These are phyloP conservation scores for Pythium rhizo-oryzae DNA, from an alignment of 352 stramenopile genomes.

Conservation along the genomic window DNA sequence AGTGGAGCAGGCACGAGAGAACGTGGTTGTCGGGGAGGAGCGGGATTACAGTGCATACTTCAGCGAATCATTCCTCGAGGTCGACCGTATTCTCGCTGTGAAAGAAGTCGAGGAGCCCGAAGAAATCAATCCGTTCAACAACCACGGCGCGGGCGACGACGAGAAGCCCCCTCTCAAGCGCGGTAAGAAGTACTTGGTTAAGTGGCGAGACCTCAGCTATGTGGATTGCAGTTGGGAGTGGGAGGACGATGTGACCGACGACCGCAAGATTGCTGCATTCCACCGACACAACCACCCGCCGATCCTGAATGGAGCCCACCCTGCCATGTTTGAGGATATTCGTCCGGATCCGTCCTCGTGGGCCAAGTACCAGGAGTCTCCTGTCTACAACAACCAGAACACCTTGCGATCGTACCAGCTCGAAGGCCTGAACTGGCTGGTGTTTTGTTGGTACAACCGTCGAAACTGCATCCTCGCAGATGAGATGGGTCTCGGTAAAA, in stretches of 20 bases:
- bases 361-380: constrained; percentile 90
- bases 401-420: constrained; percentile 97
- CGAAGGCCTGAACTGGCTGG: constrained; percentile 99
- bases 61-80: constrained; percentile 81
- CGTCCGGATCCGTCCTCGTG: constrained; percentile 76
- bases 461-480: constrained; percentile 93
- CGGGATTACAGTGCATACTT: constrained; percentile 86
- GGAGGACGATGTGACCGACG: constrained; percentile 89
- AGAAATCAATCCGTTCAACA: constrained; percentile 73
- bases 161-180: constrained; percentile 59
- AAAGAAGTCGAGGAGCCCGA: constrained; percentile 82
- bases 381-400: constrained; percentile 94
- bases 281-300: constrained; percentile 87
- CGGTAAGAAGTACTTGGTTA: constrained; percentile 93
- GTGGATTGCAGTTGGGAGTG: constrained; percentile 91
- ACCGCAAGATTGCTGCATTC: constrained; percentile 88
- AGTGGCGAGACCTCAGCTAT: constrained; percentile 92
- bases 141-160: constrained; percentile 45
- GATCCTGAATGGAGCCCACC: constrained; percentile 82
- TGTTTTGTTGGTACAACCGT: constrained; percentile 98
- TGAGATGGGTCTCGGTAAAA: constrained; percentile 93
- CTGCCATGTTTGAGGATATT: constrained; percentile 81
- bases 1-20: constrained; percentile 79
- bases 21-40: constrained; percentile 69
- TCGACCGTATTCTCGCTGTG: constrained; percentile 77